These are phyloP conservation scores for Metschnikowia baotianmanensis DNA, from an alignment of 805 yeast genomes.

Conservation along the genomic window DNA sequence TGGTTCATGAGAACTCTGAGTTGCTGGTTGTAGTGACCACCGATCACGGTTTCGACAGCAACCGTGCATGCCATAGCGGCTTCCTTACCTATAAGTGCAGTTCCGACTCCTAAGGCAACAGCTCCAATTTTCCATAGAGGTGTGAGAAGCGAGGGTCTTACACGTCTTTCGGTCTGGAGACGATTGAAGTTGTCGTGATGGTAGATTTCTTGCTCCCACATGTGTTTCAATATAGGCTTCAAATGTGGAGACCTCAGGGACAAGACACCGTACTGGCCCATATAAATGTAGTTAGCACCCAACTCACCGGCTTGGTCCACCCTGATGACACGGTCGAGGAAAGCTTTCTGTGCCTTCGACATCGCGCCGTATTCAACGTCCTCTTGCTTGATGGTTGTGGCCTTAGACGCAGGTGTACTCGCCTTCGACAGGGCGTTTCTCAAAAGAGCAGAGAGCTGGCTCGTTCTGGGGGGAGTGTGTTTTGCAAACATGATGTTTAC, in stretches of 20 bases:
- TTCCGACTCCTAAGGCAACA: conserved; percentile 76
- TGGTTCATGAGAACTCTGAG: conserved; percentile 71
- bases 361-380: conserved; percentile 35
- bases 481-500: conserved; percentile 1
- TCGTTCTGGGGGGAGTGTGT: not conserved
- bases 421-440: conserved; percentile 10
- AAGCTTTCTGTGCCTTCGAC: conserved; percentile 62
- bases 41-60: conserved; percentile 97
- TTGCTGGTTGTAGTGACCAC: conserved; percentile 92
- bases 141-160: conserved; percentile 86
- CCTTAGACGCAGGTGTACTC: conserved; percentile 1
- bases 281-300: conserved; percentile 91
- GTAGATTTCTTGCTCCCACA: conserved; percentile 98
- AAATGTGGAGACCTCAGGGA: conserved; percentile 69
- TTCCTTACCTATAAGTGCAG: conserved; percentile 84
- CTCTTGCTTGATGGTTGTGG: conserved; percentile 1
- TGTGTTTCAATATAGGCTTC: conserved; percentile 79
- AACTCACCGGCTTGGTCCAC: conserved; percentile 99
- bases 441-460: not conserved
- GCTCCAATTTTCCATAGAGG: conserved; percentile 96
- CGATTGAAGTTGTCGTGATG: conserved; percentile 84
- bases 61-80: conserved; percentile 99
- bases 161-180: conserved; percentile 72
- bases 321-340: conserved; percentile 69
- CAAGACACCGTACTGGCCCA: conserved; percentile 82